phyloP scores from a whole-genome alignment of 306 rosid genomes.

The Vigna nakashimae region DNA sequence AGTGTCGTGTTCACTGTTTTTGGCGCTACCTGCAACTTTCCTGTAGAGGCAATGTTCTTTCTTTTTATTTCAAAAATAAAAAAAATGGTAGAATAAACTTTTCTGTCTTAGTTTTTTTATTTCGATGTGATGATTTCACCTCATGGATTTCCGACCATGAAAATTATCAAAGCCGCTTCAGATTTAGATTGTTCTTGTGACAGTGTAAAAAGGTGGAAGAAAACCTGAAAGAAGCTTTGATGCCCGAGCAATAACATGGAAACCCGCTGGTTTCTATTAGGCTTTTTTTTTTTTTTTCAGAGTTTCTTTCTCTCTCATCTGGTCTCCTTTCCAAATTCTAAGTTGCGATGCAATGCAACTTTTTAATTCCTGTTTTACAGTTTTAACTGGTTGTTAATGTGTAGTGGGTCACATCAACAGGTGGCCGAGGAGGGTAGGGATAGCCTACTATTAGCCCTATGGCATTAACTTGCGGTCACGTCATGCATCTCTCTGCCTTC shows the following conservation, averaged over 20 bases:
- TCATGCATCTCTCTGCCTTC: slow-evolving; percentile 43
- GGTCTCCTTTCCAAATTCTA: slow-evolving; percentile 30
- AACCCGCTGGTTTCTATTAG: slow-evolving; percentile 38
- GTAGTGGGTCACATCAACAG: slow-evolving; percentile 71
- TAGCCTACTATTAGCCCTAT: slow-evolving; percentile 49
- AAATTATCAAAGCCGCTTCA: slow-evolving; percentile 37
- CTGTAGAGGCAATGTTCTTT: slow-evolving; percentile 41
- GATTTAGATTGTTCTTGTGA: slow-evolving; percentile 48
- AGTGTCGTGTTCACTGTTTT: slow-evolving; percentile 45
- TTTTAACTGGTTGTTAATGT: slow-evolving; percentile 60
- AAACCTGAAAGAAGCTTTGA: slow-evolving; percentile 25
- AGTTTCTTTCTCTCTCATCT: slow-evolving; percentile 35
- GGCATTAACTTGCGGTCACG: slow-evolving; percentile 56
- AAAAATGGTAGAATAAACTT: neutral
- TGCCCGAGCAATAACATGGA: slow-evolving; percentile 38
- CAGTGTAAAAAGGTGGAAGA: slow-evolving; percentile 28
- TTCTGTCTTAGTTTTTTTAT: neutral
- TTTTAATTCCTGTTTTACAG: slow-evolving; percentile 45
- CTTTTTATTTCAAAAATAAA: slow-evolving; percentile 11
- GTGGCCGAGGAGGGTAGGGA: slow-evolving; percentile 53
- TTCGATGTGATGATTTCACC: neutral
- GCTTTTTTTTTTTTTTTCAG: neutral
- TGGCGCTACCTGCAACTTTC: slow-evolving; percentile 52
- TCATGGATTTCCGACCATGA: slow-evolving; percentile 37
- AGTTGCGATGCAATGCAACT: neutral